Evolutionary conservation across 2,329 filamentous ascomycete genomes (phyloP).

Genomic region (Claviceps sp.): DNA sequence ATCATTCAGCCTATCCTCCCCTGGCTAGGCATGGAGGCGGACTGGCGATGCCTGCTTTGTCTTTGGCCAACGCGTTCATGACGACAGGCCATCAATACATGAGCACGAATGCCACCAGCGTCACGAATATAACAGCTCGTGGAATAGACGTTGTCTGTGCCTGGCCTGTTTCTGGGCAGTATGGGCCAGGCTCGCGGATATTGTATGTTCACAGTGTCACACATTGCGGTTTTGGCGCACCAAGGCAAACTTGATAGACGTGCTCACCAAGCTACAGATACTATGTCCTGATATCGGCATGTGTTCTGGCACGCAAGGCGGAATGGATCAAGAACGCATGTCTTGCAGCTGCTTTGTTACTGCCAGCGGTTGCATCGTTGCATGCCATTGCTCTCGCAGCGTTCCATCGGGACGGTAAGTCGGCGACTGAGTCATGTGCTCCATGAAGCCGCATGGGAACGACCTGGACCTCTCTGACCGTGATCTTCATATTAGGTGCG

Average conservation of each 20-base stretch:
- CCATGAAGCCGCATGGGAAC: neutral
- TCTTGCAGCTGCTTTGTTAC: constrained; percentile 46
- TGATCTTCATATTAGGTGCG: constrained; percentile 28
- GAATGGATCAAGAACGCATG: constrained; percentile 51
- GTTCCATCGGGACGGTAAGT: constrained; percentile 43
- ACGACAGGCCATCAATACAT: neutral
- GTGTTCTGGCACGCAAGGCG: constrained; percentile 45
- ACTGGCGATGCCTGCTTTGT: constrained; percentile 5
- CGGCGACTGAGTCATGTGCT: neutral
- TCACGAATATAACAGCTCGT: neutral
- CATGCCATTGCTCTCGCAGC: constrained; percentile 49
- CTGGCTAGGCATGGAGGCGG: neutral
- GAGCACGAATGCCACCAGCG: neutral
- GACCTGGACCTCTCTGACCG: neutral
- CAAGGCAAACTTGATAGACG: neutral
- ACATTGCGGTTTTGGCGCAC: too few relatives aligned
- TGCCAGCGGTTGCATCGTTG: constrained; percentile 50
- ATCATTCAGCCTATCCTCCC: neutral
- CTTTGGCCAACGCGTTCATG: neutral
- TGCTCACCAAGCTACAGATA: constrained; percentile 27
- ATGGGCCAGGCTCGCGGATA: constrained; percentile 38
- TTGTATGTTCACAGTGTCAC: constrained; percentile 23
- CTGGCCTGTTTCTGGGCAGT: constrained; percentile 43
- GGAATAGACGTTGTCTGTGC: constrained; percentile 35
- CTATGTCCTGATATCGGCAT: constrained; percentile 50